Conservation (phyloP, 23 red algal species). For the Gracilaria caudata region DNA sequence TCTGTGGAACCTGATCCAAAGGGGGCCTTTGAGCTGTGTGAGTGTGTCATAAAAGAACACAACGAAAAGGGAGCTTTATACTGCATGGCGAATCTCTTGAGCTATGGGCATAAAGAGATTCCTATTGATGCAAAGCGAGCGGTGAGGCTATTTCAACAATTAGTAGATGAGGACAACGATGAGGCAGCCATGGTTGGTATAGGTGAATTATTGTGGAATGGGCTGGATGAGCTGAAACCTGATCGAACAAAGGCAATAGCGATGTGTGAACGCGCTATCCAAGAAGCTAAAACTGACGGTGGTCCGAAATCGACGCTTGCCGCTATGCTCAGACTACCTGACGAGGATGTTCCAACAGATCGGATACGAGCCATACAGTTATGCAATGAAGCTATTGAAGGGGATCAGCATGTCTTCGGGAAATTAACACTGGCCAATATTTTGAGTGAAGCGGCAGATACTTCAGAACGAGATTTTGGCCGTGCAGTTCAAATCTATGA, state of each 20-base stretch:
- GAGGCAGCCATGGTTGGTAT: conserved; percentile 20
- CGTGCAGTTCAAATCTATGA: not conserved
- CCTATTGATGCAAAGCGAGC: conserved; percentile 27
- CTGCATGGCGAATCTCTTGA: conserved; percentile 43
- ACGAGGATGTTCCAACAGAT: conserved; percentile 8
- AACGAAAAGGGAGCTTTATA: conserved; percentile 44
- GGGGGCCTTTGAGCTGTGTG: conserved; percentile 41
- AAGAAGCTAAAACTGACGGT: not conserved
- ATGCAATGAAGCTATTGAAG: conserved; percentile 12
- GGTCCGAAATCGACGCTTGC: not conserved
- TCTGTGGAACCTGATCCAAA: conserved; percentile 29
- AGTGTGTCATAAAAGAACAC: conserved; percentile 21
- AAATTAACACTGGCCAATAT: conserved; percentile 9
- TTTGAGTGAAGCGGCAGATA: not conserved
- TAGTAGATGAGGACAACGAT: conserved; percentile 34
- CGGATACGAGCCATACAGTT: not conserved
- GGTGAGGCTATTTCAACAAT: conserved; percentile 16
- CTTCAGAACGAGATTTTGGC: not conserved
- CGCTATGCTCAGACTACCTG: not conserved
- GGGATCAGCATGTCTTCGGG: conserved; percentile 5
- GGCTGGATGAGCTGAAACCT: not conserved
- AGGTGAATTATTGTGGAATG: conserved; percentile 12
- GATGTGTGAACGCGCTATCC: conserved; percentile 1
- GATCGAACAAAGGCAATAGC: not conserved
- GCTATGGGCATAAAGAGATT: conserved; percentile 29